Evolutionary conservation across 2,329 filamentous ascomycete species (phyloP).

Genomic region (Cladobotryum protrusum): DNA sequence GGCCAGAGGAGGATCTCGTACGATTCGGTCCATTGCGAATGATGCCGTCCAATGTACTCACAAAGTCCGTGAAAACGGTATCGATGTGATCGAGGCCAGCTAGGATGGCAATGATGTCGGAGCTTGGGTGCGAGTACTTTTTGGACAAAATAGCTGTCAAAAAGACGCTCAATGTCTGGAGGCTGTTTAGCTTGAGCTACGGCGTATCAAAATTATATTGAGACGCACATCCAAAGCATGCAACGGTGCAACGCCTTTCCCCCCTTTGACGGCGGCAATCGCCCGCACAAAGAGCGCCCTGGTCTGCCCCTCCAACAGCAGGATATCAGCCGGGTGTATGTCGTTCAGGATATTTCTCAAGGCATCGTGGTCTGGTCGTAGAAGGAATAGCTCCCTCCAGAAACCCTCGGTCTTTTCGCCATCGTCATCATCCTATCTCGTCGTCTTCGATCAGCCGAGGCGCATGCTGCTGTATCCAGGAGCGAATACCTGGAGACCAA

Average conservation of each 20-base stretch:
- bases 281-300: constrained; percentile 72
- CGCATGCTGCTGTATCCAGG: constrained; percentile 11
- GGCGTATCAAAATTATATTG: constrained; percentile 10
- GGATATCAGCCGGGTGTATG: constrained; percentile 67
- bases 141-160: constrained; percentile 77
- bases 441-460: constrained; percentile 23
- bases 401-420: constrained; percentile 78
- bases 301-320: constrained; percentile 71
- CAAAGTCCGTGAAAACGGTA: constrained; percentile 79
- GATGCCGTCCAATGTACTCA: constrained; percentile 71
- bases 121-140: constrained; percentile 90
- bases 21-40: constrained; percentile 69
- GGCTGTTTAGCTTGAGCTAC: constrained; percentile 18
- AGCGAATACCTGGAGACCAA: constrained; percentile 21
- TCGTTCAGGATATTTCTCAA: constrained; percentile 63
- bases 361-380: constrained; percentile 68
- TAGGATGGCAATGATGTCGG: constrained; percentile 85
- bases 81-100: constrained; percentile 88
- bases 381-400: constrained; percentile 92
- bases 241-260: constrained; percentile 56
- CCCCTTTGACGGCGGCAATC: constrained; percentile 60
- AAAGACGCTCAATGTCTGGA: constrained; percentile 82
- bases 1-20: constrained; percentile 37
- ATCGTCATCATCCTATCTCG: constrained; percentile 54
- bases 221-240: constrained; percentile 77